Evolutionary conservation across 2,329 filamentous ascomycete species (phyloP), one percentile per base, ranked within the genome.

Genomic region (Colletotrichum gigasporum): DNA sequence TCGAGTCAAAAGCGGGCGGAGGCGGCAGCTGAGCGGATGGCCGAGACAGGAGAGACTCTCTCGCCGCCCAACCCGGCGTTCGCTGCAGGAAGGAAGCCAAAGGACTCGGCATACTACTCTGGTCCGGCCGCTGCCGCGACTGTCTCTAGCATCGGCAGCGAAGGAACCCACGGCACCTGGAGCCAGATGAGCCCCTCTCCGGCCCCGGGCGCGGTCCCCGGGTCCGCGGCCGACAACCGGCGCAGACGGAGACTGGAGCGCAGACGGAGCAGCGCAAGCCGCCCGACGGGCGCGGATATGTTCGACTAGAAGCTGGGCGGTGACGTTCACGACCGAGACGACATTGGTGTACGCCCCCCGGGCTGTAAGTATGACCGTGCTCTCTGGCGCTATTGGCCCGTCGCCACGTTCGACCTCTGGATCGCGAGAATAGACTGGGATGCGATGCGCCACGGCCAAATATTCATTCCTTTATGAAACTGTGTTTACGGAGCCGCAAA

Each of bases 91-190:
- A 80, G 81, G 69, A 78, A 75, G 10, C 74, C 75, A 2, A 90
- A 89, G 69, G 87, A 90, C 70, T 87, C 85, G 44, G 85, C 85
- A 8, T 89, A 90, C 69, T 89, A 87, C 70, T 87, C 85, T 3
- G 85, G 85, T 7, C 76, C 80, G 2, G 73, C 76, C 14, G 77
- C 77, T 1, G 76, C 75, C 3, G 75, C 75, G 32, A 84, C 83
- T 4, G 75, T 83, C 41, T 85, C 85, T 47, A 85, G 80, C 65
- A 67, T 82, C 45, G 80, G 74, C 56, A 84, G 82, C 66, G 73
- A 74, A 35, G 74, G 71, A 48, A 82, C 79, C 66, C 83, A 85
- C 65, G 83, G 79, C 20, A 85, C 82, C 2, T 86, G 83, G 83
- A 87, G 85, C 68, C 82, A 76, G 3, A 78, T 87, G 75, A 86